These are phyloP conservation scores for Naganishia liquefaciens DNA, from an alignment of 1,284 basidiomycete species.

Conservation along the genomic window DNA sequence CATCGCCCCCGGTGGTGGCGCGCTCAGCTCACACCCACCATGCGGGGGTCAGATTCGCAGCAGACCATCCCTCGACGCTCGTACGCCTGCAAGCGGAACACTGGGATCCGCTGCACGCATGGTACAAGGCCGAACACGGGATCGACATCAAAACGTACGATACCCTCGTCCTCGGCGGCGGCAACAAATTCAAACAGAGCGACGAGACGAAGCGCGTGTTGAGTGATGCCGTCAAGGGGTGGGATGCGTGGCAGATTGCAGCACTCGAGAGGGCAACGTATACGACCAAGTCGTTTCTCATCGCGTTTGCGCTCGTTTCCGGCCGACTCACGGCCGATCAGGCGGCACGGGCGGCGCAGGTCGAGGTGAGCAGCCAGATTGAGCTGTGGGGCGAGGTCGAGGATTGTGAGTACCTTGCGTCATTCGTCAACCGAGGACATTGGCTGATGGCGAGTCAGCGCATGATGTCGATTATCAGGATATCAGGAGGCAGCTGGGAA, in stretches of 20 bases:
- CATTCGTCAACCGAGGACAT: no score
- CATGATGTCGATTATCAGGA: slow-evolving; percentile 98
- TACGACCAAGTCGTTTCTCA: slow-evolving; percentile 86
- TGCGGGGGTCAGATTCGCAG: slow-evolving; percentile 67
- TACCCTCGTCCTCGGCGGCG: slow-evolving; percentile 63
- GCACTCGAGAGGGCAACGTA: slow-evolving; percentile 91
- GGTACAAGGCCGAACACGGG: slow-evolving; percentile 69
- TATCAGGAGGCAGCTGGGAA: slow-evolving; percentile 81
- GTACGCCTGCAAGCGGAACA: slow-evolving; percentile 78
- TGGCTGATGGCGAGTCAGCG: slow-evolving; percentile 57
- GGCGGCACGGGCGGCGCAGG: slow-evolving; percentile 80
- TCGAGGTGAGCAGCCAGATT: slow-evolving; percentile 94
- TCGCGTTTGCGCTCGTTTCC: slow-evolving; percentile 79
- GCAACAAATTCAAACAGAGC: slow-evolving; percentile 69
- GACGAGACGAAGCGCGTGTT: slow-evolving; percentile 66
- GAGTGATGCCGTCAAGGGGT: slow-evolving; percentile 60
- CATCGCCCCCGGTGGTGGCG: background rate
- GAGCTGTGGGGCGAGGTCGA: slow-evolving; percentile 98
- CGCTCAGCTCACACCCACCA: slow-evolving; percentile 20
- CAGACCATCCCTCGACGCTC: slow-evolving; percentile 71
- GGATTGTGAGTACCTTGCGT: slow-evolving; percentile 82
- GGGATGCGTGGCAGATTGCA: slow-evolving; percentile 86
- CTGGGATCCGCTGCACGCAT: slow-evolving; percentile 85
- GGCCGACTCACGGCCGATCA: slow-evolving; percentile 75
- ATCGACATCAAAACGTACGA: slow-evolving; percentile 60